Conservation (phyloP, 768 basidiomycete genomes). For the Glaciozyma martinii region DNA sequence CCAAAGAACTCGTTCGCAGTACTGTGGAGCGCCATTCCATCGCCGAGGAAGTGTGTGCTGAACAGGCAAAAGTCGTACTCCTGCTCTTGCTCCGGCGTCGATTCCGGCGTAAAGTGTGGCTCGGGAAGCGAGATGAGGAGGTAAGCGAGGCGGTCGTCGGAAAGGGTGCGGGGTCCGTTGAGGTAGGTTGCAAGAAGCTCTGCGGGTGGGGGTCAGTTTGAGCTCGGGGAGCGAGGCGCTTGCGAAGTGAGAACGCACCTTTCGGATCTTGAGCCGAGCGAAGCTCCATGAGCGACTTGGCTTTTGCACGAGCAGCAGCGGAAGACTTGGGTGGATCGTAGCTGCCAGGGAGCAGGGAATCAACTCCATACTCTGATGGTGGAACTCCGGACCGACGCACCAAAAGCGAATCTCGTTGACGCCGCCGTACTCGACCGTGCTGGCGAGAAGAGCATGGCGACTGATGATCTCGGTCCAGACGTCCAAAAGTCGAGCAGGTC, state of each 20-base stretch:
- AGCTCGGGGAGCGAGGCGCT: not conserved
- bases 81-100: conserved; percentile 31
- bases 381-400: conserved; percentile 41
- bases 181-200: conserved; percentile 57
- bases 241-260: conserved; percentile 23
- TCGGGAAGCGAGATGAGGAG: conserved; percentile 14
- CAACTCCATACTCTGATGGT: not conserved
- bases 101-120: not conserved
- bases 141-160: conserved; percentile 48
- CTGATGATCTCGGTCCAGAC: conserved; percentile 66
- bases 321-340: conserved; percentile 46
- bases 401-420: conserved; percentile 54
- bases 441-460: conserved; percentile 64
- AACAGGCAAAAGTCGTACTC: conserved; percentile 61
- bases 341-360: conserved; percentile 38
- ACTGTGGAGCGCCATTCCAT: conserved; percentile 76
- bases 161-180: conserved; percentile 67
- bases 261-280: conserved; percentile 50
- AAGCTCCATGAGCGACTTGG: conserved; percentile 49
- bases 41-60: conserved; percentile 72
- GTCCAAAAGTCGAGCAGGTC: conserved; percentile 46
- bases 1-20: conserved; percentile 72
- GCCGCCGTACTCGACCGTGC: conserved; percentile 49
- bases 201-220: not conserved
- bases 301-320: conserved; percentile 47